Base-by-base conservation (phyloP, 352 stramenopile genomes). In the Aphanomyces stellatus region DNA sequence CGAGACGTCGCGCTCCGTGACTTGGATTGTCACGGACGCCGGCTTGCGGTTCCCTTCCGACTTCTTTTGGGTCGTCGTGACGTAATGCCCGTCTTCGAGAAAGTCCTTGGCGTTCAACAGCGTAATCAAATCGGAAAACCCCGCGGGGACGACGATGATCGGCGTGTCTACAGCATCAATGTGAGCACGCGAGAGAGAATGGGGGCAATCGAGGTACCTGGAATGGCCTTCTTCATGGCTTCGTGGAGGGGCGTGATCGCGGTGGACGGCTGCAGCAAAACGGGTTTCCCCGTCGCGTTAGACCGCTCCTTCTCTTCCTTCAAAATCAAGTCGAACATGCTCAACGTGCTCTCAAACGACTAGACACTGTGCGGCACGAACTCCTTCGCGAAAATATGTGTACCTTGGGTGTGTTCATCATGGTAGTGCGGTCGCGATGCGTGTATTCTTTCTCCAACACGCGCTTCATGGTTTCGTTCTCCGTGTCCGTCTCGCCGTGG, bases 31-130 rank as follows among this genome's bases (percentile, higher is more conserved):
- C 60, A 96, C 80, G 1, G 84, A 88, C 70, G 90, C 78, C 35
- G 82, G 71, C 71, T 96, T 97, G 33, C 87, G 81, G 7, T 78
- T 75, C 31, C 86, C 79, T n/a, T 91, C 81, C 5, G 72, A 64
- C 68, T 95, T 95, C 73, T 96, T 96, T 61, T 96, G 83, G 70
- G 82, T 81, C 35, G 90, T 90, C 0, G 88, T 74, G 1, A 90
- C 78, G 51, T 82, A 95, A 68, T 89, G 80, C 22, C 88, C 88
- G 43, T 95, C 75, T 37, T 90, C 78, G 7, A 97, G 62, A 65
- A 96, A 96, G 61, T 97, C 89, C 35, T 81, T 87, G 42, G 81
- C 84, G 57, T 97, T 97, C 33, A 94, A 77, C 78, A 97, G 88
- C 43, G 86, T 96, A 31, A 97, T 82, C 48, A 96, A 51, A 53